Evolutionary conservation across 2,329 filamentous ascomycete genomes (phyloP), one percentile per base, ranked within the genome.

Genomic region (Stromatinia cepivora): DNA sequence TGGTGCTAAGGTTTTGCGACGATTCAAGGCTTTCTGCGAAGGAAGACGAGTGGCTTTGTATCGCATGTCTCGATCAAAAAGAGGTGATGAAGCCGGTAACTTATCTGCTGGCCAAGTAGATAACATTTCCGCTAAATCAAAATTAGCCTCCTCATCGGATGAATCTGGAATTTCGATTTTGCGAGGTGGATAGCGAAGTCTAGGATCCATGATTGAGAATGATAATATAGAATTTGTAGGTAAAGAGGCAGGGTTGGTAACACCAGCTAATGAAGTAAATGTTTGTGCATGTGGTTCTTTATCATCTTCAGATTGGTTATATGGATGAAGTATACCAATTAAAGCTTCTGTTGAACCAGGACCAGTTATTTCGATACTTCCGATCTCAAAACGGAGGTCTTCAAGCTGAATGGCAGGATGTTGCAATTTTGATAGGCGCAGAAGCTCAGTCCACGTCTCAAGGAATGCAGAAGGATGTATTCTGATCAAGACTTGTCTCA

Each of bases 261-360:
- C 81, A 3, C 86, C 84, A 20, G 79, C 77, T 3, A 92, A 79
- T 11, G 82, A 82, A 64, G 78, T 78, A 72, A 90, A 90, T 3
- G 83, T 79, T 50, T 79, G 77, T 1, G 79, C 83, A 70, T 87
- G 85, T 0, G 75, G 70, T 42, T 82, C 80, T 57, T 79, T 76
- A 22, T 77, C 76, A 0, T 77, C 70, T 0, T 77, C 76, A 11
- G 77, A 76, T 36, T 81, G 70, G 10, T 72, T 52, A 67, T 84
- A 85, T 0, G 86, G 83, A 58, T 85, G 85, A 10, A 98, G 81
- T 13, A 92, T 84, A 34, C 89, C 87, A 15, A 92, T 82, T 2
- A 99, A 81, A 3, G 91, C 84, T 79, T 97, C 93, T 1, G 91
- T 93, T 4, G 93, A 91, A 10, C 87, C 91, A 17, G 94, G 93